Evolutionary conservation across 116 monocot genomes (phyloP).

Genomic region (Posidonia oceanica): DNA sequence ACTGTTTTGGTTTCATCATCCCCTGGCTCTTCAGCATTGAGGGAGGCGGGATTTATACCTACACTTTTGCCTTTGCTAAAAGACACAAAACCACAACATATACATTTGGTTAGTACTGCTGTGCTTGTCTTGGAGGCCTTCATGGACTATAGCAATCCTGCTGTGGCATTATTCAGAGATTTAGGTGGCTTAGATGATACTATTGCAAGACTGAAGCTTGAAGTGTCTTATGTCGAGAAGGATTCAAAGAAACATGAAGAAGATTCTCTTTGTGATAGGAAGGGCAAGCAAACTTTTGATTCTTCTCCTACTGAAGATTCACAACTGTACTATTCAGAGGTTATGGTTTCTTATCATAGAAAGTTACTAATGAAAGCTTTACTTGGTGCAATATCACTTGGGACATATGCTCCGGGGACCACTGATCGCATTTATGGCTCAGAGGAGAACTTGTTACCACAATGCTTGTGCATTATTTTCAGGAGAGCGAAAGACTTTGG

Average conservation of each 20-base stretch:
- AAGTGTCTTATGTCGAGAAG: slow-evolving; percentile 37
- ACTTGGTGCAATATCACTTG: slow-evolving; percentile 65
- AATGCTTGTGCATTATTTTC: slow-evolving; percentile 52
- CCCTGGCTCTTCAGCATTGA: slow-evolving; percentile 65
- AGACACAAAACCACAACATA: slow-evolving; percentile 52
- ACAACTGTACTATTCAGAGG: slow-evolving; percentile 37
- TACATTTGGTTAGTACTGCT: slow-evolving; percentile 61
- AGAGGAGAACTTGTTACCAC: slow-evolving; percentile 52
- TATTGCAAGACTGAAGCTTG: slow-evolving; percentile 51
- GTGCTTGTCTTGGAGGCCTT: slow-evolving; percentile 64
- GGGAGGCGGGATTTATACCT: slow-evolving; percentile 69
- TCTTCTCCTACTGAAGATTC: slow-evolving; percentile 14
- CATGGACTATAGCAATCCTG: slow-evolving; percentile 68
- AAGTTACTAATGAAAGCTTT: slow-evolving; percentile 55
- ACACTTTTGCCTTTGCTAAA: slow-evolving; percentile 68
- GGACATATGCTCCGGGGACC: slow-evolving; percentile 63
- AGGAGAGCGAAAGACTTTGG: slow-evolving; percentile 70
- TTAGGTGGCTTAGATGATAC: slow-evolving; percentile 74
- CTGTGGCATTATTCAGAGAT: slow-evolving; percentile 64
- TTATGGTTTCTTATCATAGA: slow-evolving; percentile 37
- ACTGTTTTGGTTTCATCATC: slow-evolving; percentile 63
- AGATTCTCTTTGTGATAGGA: slow-evolving; percentile 11
- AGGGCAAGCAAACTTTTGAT: slow-evolving; percentile 37
- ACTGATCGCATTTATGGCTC: slow-evolving; percentile 48
- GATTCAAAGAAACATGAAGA: slow-evolving; percentile 27